Conservation (phyloP, 768 basidiomycete species). For the Lentinula boryana region DNA sequence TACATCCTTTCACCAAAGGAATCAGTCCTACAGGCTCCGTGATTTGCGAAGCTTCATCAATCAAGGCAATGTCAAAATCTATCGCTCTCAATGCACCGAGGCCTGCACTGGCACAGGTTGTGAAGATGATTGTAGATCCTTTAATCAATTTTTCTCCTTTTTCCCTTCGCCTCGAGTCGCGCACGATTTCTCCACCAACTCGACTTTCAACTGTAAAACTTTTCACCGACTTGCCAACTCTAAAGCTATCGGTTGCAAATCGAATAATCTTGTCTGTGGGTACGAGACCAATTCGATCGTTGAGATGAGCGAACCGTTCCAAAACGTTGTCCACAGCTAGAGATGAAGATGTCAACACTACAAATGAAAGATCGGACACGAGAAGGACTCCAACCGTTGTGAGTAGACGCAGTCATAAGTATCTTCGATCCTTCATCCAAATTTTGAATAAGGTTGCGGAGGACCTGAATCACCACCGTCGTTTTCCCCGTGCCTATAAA, state of each 20-base stretch:
- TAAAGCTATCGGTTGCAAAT: constrained; percentile 59
- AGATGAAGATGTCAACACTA: neutral
- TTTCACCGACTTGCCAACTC: constrained; percentile 52
- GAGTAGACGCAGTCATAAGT: constrained; percentile 67
- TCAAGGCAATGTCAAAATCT: constrained; percentile 55
- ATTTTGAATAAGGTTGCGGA: constrained; percentile 32
- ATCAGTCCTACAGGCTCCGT: constrained; percentile 63
- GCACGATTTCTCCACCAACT: constrained; percentile 57
- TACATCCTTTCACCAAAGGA: constrained; percentile 59
- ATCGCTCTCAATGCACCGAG: constrained; percentile 49
- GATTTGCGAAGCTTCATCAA: constrained; percentile 69
- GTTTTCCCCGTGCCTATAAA: constrained; percentile 65
- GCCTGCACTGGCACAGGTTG: constrained; percentile 63
- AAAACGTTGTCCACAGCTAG: constrained; percentile 69
- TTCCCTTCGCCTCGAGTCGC: constrained; percentile 50
- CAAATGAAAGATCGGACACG: neutral
- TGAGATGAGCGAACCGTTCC: constrained; percentile 51
- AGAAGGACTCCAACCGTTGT: constrained; percentile 40
- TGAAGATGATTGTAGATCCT: constrained; percentile 52
- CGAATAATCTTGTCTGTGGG: constrained; percentile 55
- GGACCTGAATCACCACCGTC: constrained; percentile 60
- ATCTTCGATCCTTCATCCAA: constrained; percentile 35
- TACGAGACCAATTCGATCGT: constrained; percentile 37
- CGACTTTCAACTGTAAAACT: constrained; percentile 59
- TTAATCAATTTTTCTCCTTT: constrained; percentile 55